Percentiles rank a stretch among this genome's conserved stretches.
These are phyloP conservation scores for Salisapilia sapeloensis DNA, from an alignment of 352 stramenopile species.

Conservation along the genomic window DNA sequence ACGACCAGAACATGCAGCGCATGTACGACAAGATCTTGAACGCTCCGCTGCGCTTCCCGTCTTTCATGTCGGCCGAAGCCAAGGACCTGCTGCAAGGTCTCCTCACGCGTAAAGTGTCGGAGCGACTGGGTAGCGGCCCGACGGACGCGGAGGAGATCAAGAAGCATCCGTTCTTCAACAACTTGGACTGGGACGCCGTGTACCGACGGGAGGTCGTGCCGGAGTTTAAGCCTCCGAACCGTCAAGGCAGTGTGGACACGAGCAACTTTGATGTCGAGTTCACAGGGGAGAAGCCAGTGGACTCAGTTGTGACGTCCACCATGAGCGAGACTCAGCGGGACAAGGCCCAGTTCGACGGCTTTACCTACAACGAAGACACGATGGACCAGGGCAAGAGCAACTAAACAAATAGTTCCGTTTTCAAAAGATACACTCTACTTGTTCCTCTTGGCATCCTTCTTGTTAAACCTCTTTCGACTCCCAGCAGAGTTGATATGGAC, in stretches of 20 bases:
- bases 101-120: conserved; percentile 73
- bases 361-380: conserved; percentile 81
- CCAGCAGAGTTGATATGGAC: conserved; percentile 56
- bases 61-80: conserved; percentile 83
- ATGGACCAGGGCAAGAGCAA: conserved; percentile 77
- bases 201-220: conserved; percentile 76
- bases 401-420: no score
- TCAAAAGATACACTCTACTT: no score
- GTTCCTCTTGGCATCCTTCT: no score
- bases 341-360: conserved; percentile 82
- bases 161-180: conserved; percentile 84
- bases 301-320: conserved; percentile 82
- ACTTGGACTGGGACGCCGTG: conserved; percentile 84
- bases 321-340: conserved; percentile 83
- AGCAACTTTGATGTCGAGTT: conserved; percentile 92
- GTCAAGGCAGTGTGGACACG: conserved; percentile 81
- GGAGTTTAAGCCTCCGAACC: conserved; percentile 85
- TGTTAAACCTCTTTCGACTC: no score
- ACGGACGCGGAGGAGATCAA: conserved; percentile 88
- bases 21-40: conserved; percentile 94
- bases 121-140: conserved; percentile 74
- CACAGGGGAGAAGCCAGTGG: conserved; percentile 81
- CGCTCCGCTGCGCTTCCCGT: conserved; percentile 72
- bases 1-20: conserved; percentile 88
- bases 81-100: conserved; percentile 73